Conservation (phyloP, 306 rosid genomes). For the Senna siamea region DNA sequence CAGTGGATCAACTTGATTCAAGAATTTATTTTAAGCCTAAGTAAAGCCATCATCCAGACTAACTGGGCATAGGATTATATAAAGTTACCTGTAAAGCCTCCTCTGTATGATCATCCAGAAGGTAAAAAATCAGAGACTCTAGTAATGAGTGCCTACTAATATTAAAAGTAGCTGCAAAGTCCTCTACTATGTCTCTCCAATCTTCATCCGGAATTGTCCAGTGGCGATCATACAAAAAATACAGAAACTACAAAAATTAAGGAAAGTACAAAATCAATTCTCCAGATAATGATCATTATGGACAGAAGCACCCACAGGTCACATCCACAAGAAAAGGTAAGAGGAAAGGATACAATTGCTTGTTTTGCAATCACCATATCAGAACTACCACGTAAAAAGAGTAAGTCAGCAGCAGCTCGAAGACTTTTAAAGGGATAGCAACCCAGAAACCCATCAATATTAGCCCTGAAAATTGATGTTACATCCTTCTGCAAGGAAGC, state of each 20-base stretch:
- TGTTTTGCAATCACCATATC: slow-evolving; percentile 86
- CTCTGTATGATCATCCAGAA: slow-evolving; percentile 82
- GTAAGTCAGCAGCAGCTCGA: slow-evolving; percentile 82
- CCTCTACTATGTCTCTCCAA: slow-evolving; percentile 83
- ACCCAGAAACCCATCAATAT: slow-evolving; percentile 58
- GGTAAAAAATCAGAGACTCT: slow-evolving; percentile 83
- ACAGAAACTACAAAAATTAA: slow-evolving; percentile 77
- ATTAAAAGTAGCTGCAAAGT: slow-evolving; percentile 81
- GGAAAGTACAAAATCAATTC: slow-evolving; percentile 43
- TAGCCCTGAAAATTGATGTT: slow-evolving; percentile 53
- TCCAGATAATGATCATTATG: slow-evolving; percentile 26
- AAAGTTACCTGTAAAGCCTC: slow-evolving; percentile 81
- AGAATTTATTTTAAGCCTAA: not conserved
- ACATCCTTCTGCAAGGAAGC: slow-evolving; percentile 67
- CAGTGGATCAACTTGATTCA: slow-evolving; percentile 19
- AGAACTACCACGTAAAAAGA: slow-evolving; percentile 85
- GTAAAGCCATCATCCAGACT: slow-evolving; percentile 28
- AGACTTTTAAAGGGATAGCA: slow-evolving; percentile 88
- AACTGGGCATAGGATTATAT: slow-evolving; percentile 31
- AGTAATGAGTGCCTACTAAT: slow-evolving; percentile 75
- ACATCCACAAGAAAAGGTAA: slow-evolving; percentile 2
- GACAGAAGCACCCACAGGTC: slow-evolving; percentile 20
- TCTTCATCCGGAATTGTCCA: slow-evolving; percentile 84
- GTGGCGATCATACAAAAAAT: slow-evolving; percentile 90
- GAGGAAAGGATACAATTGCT: slow-evolving; percentile 94